Percentiles rank a stretch among this genome's conserved stretches.
Evolutionary conservation across 495 filamentous ascomycete species (phyloP).

Genomic region (Penicillium dipodomyicola): DNA sequence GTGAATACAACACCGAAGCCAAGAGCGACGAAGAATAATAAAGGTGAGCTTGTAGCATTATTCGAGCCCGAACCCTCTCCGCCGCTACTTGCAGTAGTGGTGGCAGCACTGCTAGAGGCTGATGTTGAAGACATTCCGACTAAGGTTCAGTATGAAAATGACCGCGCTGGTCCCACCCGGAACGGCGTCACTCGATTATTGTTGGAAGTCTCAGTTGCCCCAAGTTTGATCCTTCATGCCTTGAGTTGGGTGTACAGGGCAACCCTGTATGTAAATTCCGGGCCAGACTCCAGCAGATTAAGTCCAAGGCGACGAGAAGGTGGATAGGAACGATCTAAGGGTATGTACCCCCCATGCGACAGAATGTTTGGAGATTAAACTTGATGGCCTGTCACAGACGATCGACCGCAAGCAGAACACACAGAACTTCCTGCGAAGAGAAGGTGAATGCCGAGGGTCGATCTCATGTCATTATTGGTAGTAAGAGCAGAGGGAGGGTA

Average conservation of each 20-base stretch:
- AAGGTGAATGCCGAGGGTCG: not conserved
- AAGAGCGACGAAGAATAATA: conserved; percentile 95
- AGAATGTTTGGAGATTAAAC: not conserved
- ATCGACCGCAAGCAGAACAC: not conserved
- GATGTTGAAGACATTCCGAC: conserved; percentile 24
- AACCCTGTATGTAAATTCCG: not conserved
- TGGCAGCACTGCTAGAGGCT: conserved; percentile 22
- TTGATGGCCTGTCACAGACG: not conserved
- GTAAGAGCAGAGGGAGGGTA: not conserved
- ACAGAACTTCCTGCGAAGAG: conserved; percentile 6
- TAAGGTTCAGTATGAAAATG: not conserved
- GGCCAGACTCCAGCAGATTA: not conserved
- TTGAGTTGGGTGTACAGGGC: conserved; percentile 3
- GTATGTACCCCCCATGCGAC: not conserved
- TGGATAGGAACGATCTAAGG: not conserved
- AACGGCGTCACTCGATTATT: not conserved
- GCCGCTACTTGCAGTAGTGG: conserved; percentile 19
- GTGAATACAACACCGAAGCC: conserved; percentile 99
- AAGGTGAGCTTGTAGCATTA: conserved; percentile 69
- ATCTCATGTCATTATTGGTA: conserved; percentile 14
- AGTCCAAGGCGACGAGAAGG: not conserved
- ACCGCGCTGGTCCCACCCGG: not conserved
- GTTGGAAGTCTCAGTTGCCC: not conserved
- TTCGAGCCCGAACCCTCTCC: conserved; percentile 11
- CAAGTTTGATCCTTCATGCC: conserved; percentile 3